Conservation (phyloP, 2,329 filamentous ascomycete species). For the Thermomyces lanuginosus region DNA sequence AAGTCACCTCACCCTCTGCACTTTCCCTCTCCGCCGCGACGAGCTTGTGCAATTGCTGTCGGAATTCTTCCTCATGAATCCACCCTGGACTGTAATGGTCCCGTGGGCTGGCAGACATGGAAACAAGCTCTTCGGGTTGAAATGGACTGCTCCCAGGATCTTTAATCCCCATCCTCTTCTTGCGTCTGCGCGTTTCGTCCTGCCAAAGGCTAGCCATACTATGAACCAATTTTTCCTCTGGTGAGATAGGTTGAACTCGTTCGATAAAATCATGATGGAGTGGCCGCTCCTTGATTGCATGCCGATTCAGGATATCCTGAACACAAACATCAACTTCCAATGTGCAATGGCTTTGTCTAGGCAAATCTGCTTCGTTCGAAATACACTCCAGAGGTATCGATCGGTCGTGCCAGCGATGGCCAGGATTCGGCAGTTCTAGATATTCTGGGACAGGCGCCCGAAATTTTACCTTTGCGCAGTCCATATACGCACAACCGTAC, state of each 20-base stretch:
- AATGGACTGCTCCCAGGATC: constrained; percentile 59
- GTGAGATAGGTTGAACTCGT: constrained; percentile 43
- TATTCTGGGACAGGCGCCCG: constrained; percentile 58
- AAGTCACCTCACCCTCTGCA: constrained; percentile 33
- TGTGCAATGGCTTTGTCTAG: constrained; percentile 70
- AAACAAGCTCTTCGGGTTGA: constrained; percentile 61
- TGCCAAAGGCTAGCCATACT: constrained; percentile 92
- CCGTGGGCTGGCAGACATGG: constrained; percentile 73
- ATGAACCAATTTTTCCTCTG: constrained; percentile 66
- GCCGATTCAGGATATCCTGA: constrained; percentile 72
- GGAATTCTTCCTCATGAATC: constrained; percentile 82
- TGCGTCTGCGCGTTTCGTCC: constrained; percentile 69
- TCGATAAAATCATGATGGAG: constrained; percentile 83
- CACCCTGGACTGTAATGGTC: constrained; percentile 60
- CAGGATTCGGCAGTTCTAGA: constrained; percentile 42
- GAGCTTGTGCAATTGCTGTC: constrained; percentile 46
- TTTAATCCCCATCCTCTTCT: constrained; percentile 49
- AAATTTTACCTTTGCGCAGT: constrained; percentile 54
- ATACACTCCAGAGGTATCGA: constrained; percentile 47
- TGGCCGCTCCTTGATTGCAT: constrained; percentile 54
- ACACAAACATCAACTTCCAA: constrained; percentile 82
- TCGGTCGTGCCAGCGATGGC: constrained; percentile 64
- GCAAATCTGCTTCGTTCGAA: constrained; percentile 47
- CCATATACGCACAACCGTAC: constrained; percentile 80
- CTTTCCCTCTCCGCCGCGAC: constrained; percentile 46